phyloP scores from a whole-genome alignment of 2,329 filamentous ascomycete genomes.

The Emergomyces pasteurianus region DNA sequence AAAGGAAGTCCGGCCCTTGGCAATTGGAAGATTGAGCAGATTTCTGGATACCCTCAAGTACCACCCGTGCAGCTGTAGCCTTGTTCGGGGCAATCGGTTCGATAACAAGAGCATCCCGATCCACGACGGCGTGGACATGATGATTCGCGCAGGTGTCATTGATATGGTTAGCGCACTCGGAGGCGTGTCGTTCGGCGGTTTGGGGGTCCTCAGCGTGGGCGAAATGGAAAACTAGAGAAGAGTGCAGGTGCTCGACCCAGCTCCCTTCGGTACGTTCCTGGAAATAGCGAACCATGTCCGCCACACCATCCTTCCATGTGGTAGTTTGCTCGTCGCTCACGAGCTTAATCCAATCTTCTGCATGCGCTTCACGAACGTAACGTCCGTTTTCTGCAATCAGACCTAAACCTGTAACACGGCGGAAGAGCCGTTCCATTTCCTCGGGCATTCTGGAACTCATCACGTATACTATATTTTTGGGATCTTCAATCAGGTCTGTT shows the following conservation, averaged over 20 bases:
- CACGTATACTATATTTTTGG: conserved; percentile 76
- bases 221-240: conserved; percentile 84
- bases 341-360: conserved; percentile 63
- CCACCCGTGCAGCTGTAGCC: conserved; percentile 63
- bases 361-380: conserved; percentile 63
- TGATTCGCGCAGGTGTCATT: conserved; percentile 84
- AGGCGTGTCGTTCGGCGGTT: conserved; percentile 64
- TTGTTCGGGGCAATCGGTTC: conserved; percentile 84
- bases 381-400: conserved; percentile 92
- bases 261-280: conserved; percentile 79
- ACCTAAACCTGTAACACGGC: conserved; percentile 68
- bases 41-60: conserved; percentile 55
- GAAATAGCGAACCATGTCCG: conserved; percentile 76
- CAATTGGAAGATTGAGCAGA: conserved; percentile 8
- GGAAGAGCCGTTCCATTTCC: conserved; percentile 78
- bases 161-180: conserved; percentile 86
- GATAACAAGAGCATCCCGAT: conserved; percentile 70
- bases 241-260: conserved; percentile 81
- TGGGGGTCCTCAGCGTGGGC: conserved; percentile 67
- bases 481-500: conserved; percentile 68
- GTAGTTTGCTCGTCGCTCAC: conserved; percentile 58
- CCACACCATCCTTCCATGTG: conserved; percentile 74
- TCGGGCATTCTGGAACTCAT: conserved; percentile 85
- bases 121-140: conserved; percentile 68
- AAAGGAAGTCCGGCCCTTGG: conserved; percentile 61